These are phyloP conservation scores for Platanus orientalis DNA, from an alignment of 164 flowering plant genomes.

Conservation along the genomic window DNA sequence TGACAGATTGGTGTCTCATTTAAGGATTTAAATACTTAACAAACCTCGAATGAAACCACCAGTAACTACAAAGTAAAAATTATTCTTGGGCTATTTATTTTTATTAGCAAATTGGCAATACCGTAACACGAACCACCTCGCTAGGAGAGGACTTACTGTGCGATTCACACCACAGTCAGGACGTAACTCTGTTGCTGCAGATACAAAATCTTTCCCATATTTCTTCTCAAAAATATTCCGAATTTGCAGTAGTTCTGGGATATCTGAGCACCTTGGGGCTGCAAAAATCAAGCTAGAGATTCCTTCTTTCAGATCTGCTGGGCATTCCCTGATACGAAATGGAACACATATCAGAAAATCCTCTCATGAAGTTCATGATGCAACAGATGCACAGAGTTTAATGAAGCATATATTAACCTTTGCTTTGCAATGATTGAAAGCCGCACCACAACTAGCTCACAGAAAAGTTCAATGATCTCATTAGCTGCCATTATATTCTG, in stretches of 20 bases:
- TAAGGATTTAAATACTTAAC: background rate
- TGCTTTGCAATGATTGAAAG: slow-evolving; percentile 78
- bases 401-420: slow-evolving; percentile 30
- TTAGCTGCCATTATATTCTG: slow-evolving; percentile 93
- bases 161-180: slow-evolving; percentile 90
- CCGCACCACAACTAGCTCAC: slow-evolving; percentile 74
- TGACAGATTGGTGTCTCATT: background rate
- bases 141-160: slow-evolving; percentile 34
- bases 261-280: slow-evolving; percentile 85
- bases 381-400: background rate
- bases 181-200: slow-evolving; percentile 84
- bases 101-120: background rate
- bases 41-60: background rate
- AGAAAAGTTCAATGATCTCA: slow-evolving; percentile 91
- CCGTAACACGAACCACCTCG: background rate
- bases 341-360: slow-evolving; percentile 7
- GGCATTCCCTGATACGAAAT: slow-evolving; percentile 66
- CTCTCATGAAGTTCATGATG: background rate
- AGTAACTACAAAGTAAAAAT: background rate
- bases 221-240: slow-evolving; percentile 74
- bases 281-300: slow-evolving; percentile 86
- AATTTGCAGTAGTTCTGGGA: slow-evolving; percentile 68
- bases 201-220: slow-evolving; percentile 84
- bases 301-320: slow-evolving; percentile 91
- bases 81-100: background rate